phyloP scores from a whole-genome alignment of 1,284 basidiomycete species.

The Apiotrichum veenhuisii region DNA sequence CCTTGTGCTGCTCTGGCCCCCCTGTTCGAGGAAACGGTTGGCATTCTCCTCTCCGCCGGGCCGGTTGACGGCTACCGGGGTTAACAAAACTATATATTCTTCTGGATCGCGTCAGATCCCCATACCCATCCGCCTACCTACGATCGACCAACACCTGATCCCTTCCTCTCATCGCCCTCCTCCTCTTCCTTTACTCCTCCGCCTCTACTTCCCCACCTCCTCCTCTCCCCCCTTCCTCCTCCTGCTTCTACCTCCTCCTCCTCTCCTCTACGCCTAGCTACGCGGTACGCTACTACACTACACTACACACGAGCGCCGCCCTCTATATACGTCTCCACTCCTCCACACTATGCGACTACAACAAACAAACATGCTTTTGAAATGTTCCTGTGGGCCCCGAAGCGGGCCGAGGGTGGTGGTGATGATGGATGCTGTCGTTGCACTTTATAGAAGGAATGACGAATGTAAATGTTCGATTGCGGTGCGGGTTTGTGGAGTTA shows the following conservation, averaged over 20 bases:
- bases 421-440: background rate
- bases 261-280: background rate
- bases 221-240: background rate
- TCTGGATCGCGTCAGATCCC: background rate
- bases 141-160: background rate
- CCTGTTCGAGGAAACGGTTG: conserved; percentile 5
- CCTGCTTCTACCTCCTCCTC: background rate
- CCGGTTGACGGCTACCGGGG: conserved; percentile 13
- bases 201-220: background rate
- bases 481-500: background rate
- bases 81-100: conserved; percentile 4
- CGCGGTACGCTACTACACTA: background rate
- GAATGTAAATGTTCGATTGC: background rate
- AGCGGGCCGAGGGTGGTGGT: background rate
- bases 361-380: background rate
- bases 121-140: background rate
- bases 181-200: background rate
- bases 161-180: background rate
- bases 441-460: background rate
- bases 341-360: background rate
- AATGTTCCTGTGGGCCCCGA: background rate
- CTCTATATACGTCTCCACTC: background rate
- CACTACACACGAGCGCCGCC: too few species aligned
- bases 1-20: background rate
- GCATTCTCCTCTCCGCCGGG: conserved; percentile 13